Percentiles rank a stretch among this genome's conserved stretches.
These are phyloP conservation scores for Starmerella riodocensis DNA, from an alignment of 805 yeast genomes.

Conservation along the genomic window DNA sequence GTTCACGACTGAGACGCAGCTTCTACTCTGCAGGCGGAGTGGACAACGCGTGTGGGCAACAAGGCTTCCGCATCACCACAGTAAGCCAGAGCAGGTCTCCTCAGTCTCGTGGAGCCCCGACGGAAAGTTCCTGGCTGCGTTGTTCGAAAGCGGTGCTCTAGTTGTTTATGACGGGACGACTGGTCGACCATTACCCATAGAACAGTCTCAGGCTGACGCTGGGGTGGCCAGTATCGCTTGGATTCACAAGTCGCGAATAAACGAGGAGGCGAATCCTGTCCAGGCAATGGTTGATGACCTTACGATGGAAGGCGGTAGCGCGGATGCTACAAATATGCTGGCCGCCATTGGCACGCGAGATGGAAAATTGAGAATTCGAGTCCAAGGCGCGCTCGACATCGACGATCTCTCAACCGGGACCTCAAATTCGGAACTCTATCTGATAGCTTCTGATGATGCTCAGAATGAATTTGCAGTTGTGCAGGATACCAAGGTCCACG, in stretches of 20 bases:
- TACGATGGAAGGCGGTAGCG: background rate
- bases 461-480: constrained; percentile 9
- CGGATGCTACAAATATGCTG: constrained; percentile 13
- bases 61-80: constrained; percentile 7
- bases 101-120: constrained; percentile 29
- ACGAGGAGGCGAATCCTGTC: background rate
- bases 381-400: constrained; percentile 28
- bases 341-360: constrained; percentile 24
- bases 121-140: constrained; percentile 33
- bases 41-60: constrained; percentile 23
- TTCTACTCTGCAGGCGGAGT: constrained; percentile 16
- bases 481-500: constrained; percentile 1
- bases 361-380: constrained; percentile 23
- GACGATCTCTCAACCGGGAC: constrained; percentile 19
- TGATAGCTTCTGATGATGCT: constrained; percentile 1
- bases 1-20: constrained; percentile 7
- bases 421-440: constrained; percentile 1
- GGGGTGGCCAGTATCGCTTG: constrained; percentile 4
- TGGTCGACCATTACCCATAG: constrained; percentile 28
- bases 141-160: constrained; percentile 34
- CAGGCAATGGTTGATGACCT: background rate
- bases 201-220: background rate
- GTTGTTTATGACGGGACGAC: constrained; percentile 36
- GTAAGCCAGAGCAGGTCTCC: background rate
- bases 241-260: background rate